Conservation (phyloP, 139 green algal genomes). For the Tetradesmus obliquus region DNA sequence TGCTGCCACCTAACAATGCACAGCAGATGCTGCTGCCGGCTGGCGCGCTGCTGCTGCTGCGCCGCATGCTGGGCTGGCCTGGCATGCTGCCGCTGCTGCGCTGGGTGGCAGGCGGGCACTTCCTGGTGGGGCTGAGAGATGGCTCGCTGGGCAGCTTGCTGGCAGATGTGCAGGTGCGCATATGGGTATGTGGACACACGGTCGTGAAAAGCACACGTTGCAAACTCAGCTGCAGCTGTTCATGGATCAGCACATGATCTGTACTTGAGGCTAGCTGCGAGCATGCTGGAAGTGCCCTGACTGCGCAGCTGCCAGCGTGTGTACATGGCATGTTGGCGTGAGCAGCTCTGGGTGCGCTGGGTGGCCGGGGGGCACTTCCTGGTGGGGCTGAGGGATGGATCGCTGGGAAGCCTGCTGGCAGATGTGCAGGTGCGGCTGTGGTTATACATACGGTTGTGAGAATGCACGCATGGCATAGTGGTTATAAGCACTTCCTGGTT, state of each 20-base stretch:
- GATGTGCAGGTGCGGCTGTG: not conserved
- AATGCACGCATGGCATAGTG: no score
- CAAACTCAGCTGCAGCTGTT: no score
- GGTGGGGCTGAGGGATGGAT: not conserved
- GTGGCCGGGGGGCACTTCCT: slow-evolving; percentile 30
- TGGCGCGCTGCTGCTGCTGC: not conserved
- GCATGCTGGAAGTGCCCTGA: no score
- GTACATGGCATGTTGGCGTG: slow-evolving; percentile 10
- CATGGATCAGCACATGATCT: no score
- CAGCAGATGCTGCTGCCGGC: slow-evolving; percentile 35
- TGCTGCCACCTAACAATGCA: not conserved
- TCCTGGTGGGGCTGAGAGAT: slow-evolving; percentile 15
- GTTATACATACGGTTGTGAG: no score
- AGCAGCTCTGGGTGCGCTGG: slow-evolving; percentile 5
- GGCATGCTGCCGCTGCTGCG: slow-evolving; percentile 37
- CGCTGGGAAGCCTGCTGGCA: not conserved
- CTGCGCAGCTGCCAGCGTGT: no score
- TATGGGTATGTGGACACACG: not conserved
- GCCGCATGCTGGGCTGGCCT: slow-evolving; percentile 3
- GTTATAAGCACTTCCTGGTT: slow-evolving; percentile 7
- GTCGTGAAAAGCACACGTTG: no score
- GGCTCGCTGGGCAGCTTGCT: not conserved
- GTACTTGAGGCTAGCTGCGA: no score
- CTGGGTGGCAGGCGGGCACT: slow-evolving; percentile 32
- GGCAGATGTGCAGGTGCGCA: slow-evolving; percentile 40